A percentile compares a stretch with the other conserved stretches of the same genome.
Conservation (phyloP, 1,284 basidiomycete species). For the Ganoderma resinaceum region DNA sequence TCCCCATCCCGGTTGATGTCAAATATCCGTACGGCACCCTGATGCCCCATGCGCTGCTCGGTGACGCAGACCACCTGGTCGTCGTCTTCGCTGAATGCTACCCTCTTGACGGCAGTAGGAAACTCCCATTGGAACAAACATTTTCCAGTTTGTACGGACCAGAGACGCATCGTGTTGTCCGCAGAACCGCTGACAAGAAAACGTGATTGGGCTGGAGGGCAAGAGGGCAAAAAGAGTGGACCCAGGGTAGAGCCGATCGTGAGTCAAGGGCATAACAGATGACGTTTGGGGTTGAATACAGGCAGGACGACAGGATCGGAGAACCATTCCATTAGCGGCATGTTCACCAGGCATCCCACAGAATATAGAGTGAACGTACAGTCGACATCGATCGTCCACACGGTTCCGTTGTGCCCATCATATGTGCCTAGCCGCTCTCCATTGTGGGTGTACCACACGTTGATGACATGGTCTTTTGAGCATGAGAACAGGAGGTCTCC, state of each 20-base stretch:
- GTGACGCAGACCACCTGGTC: slow-evolving; percentile 91
- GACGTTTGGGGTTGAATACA: background rate
- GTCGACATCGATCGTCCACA: slow-evolving; percentile 98
- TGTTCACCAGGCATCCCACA: background rate
- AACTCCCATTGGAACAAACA: slow-evolving; percentile 97
- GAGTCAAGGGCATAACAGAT: background rate
- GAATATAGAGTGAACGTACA: slow-evolving; percentile 60
- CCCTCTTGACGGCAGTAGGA: slow-evolving; percentile 96
- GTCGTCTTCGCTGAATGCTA: slow-evolving; percentile 90
- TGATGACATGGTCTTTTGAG: slow-evolving; percentile 95
- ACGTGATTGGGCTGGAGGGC: slow-evolving; percentile 74
- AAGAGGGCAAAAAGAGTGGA: background rate
- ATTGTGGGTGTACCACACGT: slow-evolving; percentile 99
- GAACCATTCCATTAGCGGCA: background rate
- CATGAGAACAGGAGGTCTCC: slow-evolving; percentile 96
- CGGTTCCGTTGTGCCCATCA: slow-evolving; percentile 94
- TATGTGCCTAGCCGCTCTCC: slow-evolving; percentile 98
- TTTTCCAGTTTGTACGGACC: slow-evolving; percentile 91
- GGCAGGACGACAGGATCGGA: background rate
- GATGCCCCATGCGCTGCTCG: slow-evolving; percentile 95
- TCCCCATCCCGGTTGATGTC: slow-evolving; percentile 85
- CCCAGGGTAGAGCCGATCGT: slow-evolving; percentile 10
- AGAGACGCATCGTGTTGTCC: slow-evolving; percentile 93
- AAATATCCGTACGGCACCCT: slow-evolving; percentile 90
- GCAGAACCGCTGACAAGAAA: slow-evolving; percentile 89